A percentile compares a stretch with the other conserved stretches of the same genome.
phyloP scores from a whole-genome alignment of 345 rosid genomes.

The Sonneratia caseolaris region DNA sequence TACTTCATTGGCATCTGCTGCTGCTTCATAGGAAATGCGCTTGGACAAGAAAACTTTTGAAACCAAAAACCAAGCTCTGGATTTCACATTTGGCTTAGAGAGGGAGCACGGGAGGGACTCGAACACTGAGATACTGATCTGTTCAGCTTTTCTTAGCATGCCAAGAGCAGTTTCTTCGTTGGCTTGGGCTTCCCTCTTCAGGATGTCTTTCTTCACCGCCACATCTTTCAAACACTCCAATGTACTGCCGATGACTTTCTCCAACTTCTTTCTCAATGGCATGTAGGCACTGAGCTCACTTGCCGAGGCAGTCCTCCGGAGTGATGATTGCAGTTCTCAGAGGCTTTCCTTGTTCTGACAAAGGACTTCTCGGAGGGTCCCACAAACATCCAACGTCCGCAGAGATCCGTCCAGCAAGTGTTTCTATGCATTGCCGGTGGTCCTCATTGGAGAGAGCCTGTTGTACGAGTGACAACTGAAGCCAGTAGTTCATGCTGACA shows the following conservation, averaged over 20 bases:
- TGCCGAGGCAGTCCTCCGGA: slow-evolving; percentile 9
- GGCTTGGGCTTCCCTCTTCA: not conserved
- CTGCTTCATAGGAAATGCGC: not conserved
- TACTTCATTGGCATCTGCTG: not conserved
- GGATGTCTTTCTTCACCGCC: not conserved
- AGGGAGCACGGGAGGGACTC: slow-evolving; percentile 7
- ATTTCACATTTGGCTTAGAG: slow-evolving; percentile 6
- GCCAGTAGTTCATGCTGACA: slow-evolving; percentile 12
- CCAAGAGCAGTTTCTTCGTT: not conserved
- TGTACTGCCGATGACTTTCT: slow-evolving; percentile 7
- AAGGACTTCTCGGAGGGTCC: slow-evolving; percentile 9
- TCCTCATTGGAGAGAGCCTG: slow-evolving; percentile 7
- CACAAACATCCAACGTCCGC: slow-evolving; percentile 17
- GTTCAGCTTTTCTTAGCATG: slow-evolving; percentile 12
- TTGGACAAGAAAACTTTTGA: slow-evolving; percentile 11
- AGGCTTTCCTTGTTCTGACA: slow-evolving; percentile 10
- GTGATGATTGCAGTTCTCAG: slow-evolving; percentile 8
- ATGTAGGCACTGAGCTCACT: slow-evolving; percentile 8
- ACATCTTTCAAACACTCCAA: not conserved
- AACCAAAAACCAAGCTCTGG: slow-evolving; percentile 5
- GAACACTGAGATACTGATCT: not conserved
- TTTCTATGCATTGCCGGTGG: slow-evolving; percentile 4
- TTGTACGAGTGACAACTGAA: slow-evolving; percentile 13
- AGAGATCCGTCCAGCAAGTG: slow-evolving; percentile 17
- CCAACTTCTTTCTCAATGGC: slow-evolving; percentile 7